Percentiles rank a stretch among this genome's conserved stretches.
phyloP scores from a whole-genome alignment of 805 yeast genomes.

The Kodamaea laetipori region DNA sequence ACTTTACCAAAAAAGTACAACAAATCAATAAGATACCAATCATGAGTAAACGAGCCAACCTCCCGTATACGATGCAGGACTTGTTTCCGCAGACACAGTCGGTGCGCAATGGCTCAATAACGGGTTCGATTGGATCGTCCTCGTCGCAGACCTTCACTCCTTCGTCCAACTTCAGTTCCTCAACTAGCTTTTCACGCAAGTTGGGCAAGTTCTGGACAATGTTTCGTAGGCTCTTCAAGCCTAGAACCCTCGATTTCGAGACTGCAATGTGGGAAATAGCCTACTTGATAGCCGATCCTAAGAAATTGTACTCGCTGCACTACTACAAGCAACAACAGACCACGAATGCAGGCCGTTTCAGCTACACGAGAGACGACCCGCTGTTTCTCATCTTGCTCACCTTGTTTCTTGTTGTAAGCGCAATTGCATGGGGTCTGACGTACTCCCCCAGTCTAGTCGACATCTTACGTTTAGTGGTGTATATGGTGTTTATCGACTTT shows the following conservation, averaged over 20 bases:
- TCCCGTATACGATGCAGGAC: constrained; percentile 47
- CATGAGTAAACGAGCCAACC: constrained; percentile 41
- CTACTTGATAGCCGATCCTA: constrained; percentile 71
- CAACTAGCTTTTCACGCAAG: constrained; percentile 12
- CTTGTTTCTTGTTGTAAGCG: constrained; percentile 67
- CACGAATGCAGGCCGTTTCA: constrained; percentile 46
- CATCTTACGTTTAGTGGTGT: constrained; percentile 65
- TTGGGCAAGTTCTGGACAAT: constrained; percentile 31
- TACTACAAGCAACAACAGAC: constrained; percentile 72
- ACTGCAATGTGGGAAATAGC: constrained; percentile 92
- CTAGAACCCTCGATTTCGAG: constrained; percentile 86
- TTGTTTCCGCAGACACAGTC: constrained; percentile 34
- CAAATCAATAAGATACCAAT: constrained; percentile 2
- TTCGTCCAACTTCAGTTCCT: constrained; percentile 12
- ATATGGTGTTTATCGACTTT: constrained; percentile 86
- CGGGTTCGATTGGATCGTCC: constrained; percentile 21
- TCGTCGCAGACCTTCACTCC: constrained; percentile 20
- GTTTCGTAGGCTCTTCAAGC: constrained; percentile 51
- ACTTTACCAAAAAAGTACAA: constrained; percentile 7
- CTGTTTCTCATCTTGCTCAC: constrained; percentile 76
- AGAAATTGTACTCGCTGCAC: constrained; percentile 77
- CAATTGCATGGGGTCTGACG: constrained; percentile 88
- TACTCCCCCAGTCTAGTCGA: constrained; percentile 66
- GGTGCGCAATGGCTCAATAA: constrained; percentile 16
- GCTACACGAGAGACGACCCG: constrained; percentile 92